Evolutionary conservation across 352 stramenopile species (phyloP).

Genomic region (Phytophthora multivora): DNA sequence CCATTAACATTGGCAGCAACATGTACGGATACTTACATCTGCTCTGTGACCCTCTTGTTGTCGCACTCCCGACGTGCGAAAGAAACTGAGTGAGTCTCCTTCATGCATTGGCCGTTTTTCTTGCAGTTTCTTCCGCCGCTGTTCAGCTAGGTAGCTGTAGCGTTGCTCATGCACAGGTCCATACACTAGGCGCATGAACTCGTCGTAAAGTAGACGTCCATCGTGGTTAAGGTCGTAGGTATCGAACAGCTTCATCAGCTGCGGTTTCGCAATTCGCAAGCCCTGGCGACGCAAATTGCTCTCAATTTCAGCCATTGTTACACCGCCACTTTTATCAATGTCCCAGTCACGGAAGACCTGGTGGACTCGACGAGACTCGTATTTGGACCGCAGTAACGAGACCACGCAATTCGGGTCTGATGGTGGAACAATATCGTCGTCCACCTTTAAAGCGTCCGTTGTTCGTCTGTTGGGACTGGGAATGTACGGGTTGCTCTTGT

Average conservation of each 20-base stretch:
- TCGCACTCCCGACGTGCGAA: slow-evolving; percentile 28
- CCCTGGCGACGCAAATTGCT: slow-evolving; percentile 50
- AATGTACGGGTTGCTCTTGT: not conserved
- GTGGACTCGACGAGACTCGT: slow-evolving; percentile 42
- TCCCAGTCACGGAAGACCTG: slow-evolving; percentile 68
- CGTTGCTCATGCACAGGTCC: slow-evolving; percentile 29
- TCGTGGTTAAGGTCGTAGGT: slow-evolving; percentile 46
- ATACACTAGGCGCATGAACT: slow-evolving; percentile 55
- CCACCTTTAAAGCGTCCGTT: not conserved
- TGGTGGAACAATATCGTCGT: slow-evolving; percentile 21
- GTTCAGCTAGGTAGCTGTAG: slow-evolving; percentile 19
- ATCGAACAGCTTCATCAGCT: slow-evolving; percentile 52
- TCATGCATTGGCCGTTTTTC: slow-evolving; percentile 4
- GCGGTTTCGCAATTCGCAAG: slow-evolving; percentile 32
- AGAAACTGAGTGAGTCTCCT: slow-evolving; percentile 42
- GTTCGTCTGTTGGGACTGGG: not conserved
- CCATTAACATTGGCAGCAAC: not conserved
- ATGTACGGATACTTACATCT: slow-evolving; percentile 11
- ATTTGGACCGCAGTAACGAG: slow-evolving; percentile 55
- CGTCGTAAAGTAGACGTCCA: slow-evolving; percentile 44
- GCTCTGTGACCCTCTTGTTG: slow-evolving; percentile 3
- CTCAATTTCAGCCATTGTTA: slow-evolving; percentile 52
- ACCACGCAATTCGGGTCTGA: slow-evolving; percentile 43
- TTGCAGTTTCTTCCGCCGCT: slow-evolving; percentile 15
- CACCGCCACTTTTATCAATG: slow-evolving; percentile 53